These are phyloP conservation scores for Coemansia sp. DNA, from an alignment of 192 early-diverging fungal genomes.

Conservation along the genomic window DNA sequence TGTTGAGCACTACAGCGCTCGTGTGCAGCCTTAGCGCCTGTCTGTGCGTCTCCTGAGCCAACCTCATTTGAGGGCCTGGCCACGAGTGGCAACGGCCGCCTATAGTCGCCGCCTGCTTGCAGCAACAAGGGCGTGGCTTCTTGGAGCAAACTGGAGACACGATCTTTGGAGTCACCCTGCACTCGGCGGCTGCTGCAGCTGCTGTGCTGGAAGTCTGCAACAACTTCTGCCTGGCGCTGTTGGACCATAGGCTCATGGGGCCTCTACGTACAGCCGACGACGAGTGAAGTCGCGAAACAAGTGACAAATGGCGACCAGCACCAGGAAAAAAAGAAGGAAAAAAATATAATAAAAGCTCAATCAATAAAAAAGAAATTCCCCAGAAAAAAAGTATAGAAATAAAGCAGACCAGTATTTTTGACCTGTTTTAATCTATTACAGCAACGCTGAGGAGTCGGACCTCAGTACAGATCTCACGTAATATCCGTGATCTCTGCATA, in stretches of 20 bases:
- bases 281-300: neutral
- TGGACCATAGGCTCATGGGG: conserved; percentile 5
- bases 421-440: conserved; percentile 56
- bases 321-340: neutral
- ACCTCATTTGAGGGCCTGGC: neutral
- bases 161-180: neutral
- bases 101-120: neutral
- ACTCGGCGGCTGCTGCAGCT: neutral
- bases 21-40: neutral
- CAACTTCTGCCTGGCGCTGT: neutral
- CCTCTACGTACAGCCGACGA: neutral
- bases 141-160: neutral
- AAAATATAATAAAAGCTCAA: neutral
- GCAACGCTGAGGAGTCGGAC: conserved; percentile 47
- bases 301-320: conserved; percentile 7
- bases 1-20: neutral
- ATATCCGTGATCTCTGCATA: conserved; percentile 4
- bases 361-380: neutral
- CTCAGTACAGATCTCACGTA: neutral
- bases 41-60: no score
- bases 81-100: neutral
- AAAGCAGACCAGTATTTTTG: conserved; percentile 35
- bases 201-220: conserved; percentile 2
- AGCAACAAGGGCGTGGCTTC: neutral
- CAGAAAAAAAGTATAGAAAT: conserved; percentile 40